Base-by-base conservation (phyloP, 331 rosid species). In the Erythrophleum ivorense region DNA sequence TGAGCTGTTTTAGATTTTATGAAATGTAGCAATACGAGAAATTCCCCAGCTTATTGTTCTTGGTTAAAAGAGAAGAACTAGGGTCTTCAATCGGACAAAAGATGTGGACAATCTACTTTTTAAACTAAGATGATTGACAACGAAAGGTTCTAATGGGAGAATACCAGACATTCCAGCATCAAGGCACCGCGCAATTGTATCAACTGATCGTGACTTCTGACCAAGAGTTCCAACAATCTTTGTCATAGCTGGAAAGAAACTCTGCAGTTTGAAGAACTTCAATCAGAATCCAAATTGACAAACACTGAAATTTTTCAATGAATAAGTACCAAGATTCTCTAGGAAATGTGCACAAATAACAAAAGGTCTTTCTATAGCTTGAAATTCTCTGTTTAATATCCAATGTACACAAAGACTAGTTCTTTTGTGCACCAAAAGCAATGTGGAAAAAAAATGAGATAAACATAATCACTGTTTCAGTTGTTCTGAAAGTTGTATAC, bases 151-250 rank as follows among this genome's bases (percentile, higher is more conserved):
- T 19, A 54, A 78, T 6, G 49, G 57, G 40, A 77, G 16, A 40
- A 71, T 91, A 95, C 98, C 98, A 71, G 95, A 90, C 98, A 95
- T 93, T 88, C 98, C 98, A 21, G 98, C 91, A 55, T 81, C 62
- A 29, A 95, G 90, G 84, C 98, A 93, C 21, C 78, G 88, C 3
- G 96, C 84, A 72, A 95, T 95, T 64, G 70, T 82, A 29, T 95
- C 92, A 19, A 90, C 88, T 18, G 98, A 90, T 76, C 97, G 81
- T 8, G 98, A 95, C 69, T 84, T 90, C 15, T 92, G 90, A 78
- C 98, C 98, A n/a, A 95, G 94, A 45, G 98, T 95, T 53, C 98
- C 98, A 19, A 95, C 90, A 81, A 93, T 93, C 84, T 91, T 95
- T 46, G 98, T 91, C 97, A 91, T 87, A 43, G 98, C 91, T 31